Percentiles rank a stretch among this genome's conserved stretches.
phyloP scores from a whole-genome alignment of 2,329 filamentous ascomycete species.

The Coniochaeta sp. region DNA sequence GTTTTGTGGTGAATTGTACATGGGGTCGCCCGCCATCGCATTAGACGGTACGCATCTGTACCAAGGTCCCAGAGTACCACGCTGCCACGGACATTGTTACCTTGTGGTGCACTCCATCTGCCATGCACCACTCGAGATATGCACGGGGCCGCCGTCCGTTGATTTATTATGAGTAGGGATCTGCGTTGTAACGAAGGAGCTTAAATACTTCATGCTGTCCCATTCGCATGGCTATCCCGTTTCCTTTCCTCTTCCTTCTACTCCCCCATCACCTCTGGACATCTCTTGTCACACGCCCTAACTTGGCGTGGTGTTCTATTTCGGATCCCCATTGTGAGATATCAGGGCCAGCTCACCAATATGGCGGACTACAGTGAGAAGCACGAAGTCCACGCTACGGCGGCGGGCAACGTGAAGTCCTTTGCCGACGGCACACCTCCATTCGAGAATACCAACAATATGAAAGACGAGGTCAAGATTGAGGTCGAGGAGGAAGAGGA shows the following conservation, averaged over 20 bases:
- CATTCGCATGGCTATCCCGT: background rate
- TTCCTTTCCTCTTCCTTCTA: background rate
- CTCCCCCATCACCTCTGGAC: background rate
- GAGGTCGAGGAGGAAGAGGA: constrained; percentile 18
- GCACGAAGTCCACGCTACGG: constrained; percentile 8
- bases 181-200: background rate
- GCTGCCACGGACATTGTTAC: background rate
- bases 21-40: background rate
- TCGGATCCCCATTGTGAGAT: constrained; percentile 1
- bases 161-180: background rate
- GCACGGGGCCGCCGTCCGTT: background rate
- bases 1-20: background rate
- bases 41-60: background rate
- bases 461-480: constrained; percentile 16
- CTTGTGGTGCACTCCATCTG: background rate
- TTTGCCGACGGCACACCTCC: constrained; percentile 16
- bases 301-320: background rate
- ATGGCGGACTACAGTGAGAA: constrained; percentile 15
- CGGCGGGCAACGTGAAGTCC: constrained; percentile 11
- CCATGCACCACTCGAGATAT: background rate
- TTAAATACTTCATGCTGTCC: constrained; percentile 1
- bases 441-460: constrained; percentile 10
- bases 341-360: constrained; percentile 1
- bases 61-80: background rate
- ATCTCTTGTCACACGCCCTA: background rate